A percentile compares a stretch with the other conserved stretches of the same genome.
Conservation (phyloP, 352 stramenopile species). For the Phytophthora citrophthora region DNA sequence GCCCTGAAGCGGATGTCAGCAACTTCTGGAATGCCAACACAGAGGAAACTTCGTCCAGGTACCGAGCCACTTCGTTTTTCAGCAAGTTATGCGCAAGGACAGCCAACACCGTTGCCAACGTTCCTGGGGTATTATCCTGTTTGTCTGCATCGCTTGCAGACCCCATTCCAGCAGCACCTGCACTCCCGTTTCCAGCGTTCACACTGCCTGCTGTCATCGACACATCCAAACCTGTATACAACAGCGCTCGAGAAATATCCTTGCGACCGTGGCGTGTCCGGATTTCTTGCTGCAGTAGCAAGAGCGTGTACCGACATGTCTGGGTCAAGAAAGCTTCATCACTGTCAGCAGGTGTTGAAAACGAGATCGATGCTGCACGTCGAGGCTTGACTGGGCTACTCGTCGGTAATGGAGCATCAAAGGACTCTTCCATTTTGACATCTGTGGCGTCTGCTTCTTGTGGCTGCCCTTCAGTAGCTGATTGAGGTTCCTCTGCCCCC, state of each 20-base stretch:
- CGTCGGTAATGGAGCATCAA: conserved; percentile 16
- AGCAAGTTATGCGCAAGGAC: conserved; percentile 81
- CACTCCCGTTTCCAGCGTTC: conserved; percentile 13
- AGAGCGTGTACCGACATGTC: conserved; percentile 70
- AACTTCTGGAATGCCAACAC: conserved; percentile 68
- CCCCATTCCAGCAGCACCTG: conserved; percentile 25
- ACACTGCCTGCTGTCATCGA: conserved; percentile 17
- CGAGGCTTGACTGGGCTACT: conserved; percentile 33
- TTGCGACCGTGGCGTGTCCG: conserved; percentile 76
- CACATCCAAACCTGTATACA: conserved; percentile 52
- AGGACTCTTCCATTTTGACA: conserved; percentile 34
- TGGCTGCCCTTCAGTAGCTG: conserved; percentile 10
- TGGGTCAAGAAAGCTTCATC: conserved; percentile 64
- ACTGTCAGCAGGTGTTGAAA: conserved; percentile 33
- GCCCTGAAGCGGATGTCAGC: conserved; percentile 58
- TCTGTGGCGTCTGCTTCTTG: conserved; percentile 18
- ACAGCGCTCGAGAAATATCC: conserved; percentile 64
- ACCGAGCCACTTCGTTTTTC: conserved; percentile 75
- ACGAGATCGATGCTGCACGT: conserved; percentile 35
- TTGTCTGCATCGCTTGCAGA: conserved; percentile 49
- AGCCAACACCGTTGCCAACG: conserved; percentile 61
- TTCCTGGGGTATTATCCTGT: conserved; percentile 44
- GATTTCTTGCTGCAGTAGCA: conserved; percentile 86
- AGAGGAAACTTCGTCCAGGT: conserved; percentile 75
- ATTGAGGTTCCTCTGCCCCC: background rate